These are phyloP conservation scores for Myxozyma sirexii DNA, from an alignment of 805 yeast species.

Conservation along the genomic window DNA sequence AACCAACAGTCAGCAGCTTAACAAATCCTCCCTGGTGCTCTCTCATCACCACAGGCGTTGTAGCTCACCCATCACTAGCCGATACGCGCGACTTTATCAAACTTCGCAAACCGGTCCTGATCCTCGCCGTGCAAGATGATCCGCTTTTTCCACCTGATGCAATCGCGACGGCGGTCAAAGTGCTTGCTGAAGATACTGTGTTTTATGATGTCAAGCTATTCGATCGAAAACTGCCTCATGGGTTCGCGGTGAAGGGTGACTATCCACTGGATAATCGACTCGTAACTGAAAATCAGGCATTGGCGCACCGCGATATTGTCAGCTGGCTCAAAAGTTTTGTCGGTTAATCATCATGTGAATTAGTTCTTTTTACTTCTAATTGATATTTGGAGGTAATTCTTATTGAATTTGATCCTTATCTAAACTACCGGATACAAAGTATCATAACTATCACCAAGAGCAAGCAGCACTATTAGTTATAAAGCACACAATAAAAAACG, in stretches of 20 bases:
- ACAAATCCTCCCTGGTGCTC: conserved; percentile 28
- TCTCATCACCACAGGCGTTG: conserved; percentile 38
- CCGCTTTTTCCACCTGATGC: conserved; percentile 37
- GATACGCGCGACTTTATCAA: conserved; percentile 36
- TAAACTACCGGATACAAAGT: neutral
- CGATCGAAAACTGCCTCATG: conserved; percentile 44
- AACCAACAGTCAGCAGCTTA: neutral
- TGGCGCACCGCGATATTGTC: conserved; percentile 26
- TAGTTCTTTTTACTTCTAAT: too few species aligned
- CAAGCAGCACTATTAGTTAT: neutral
- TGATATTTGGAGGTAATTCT: too few species aligned
- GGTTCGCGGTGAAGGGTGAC: conserved; percentile 49
- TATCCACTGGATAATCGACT: conserved; percentile 37
- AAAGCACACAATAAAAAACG: neutral
- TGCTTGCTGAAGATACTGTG: conserved; percentile 28
- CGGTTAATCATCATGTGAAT: neutral
- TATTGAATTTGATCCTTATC: neutral
- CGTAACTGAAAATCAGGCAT: conserved; percentile 21
- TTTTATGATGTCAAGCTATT: conserved; percentile 32
- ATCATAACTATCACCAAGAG: neutral
- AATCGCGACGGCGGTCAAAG: conserved; percentile 32
- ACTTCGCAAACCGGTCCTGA: conserved; percentile 39
- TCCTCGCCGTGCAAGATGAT: conserved; percentile 38
- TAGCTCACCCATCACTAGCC: conserved; percentile 40
- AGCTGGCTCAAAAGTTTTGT: conserved; percentile 31